Base-by-base conservation (phyloP, 78 protist species). In the Guillardia theta region DNA sequence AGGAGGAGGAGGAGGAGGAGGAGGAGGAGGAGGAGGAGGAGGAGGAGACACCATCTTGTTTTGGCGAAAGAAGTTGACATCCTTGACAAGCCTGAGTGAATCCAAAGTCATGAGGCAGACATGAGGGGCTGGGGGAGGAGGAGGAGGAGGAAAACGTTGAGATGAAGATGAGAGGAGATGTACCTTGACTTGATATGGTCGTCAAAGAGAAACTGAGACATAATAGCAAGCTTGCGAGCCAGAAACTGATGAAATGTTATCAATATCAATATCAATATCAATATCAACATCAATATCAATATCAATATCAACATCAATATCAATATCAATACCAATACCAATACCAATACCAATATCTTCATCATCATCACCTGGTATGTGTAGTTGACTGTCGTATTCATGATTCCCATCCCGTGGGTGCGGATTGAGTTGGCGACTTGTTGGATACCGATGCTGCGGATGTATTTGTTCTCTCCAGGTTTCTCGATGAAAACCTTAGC, bases 401-500 rank as follows among this genome's bases (percentile, higher is more conserved):
- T 96, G 62, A 99, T 98, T 53, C 99, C 99, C 10, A 97, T 88
- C 46, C 99, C 99, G 95, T 99, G 99, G 36, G 98, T 97, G 33
- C 99, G 96, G 90, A 99, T 98, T 33, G 98, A 96, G 94, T 97
- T 58, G 4, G 70, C 97, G 45, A 98, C 90, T 95, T 98, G 99
- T 24, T 96, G 95, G 77, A 98, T 97, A 88, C 97, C 93, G 95
- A 99, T 97, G 33, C 98, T 95, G 93, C 98, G 94, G 58, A 99
- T 93, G 47, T 96, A 64, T 94, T 58, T 58, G 70, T 58, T 58
- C 70, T 58, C 46, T 24, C 44, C 70, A 33, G 96, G 92, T 5
- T 94, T 78, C 94, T 98, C 98, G 53, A 98, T 54, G 50, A 98
- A 98, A 19, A 97, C 48, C 95, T n/a, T n/a, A n/a, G n/a, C n/a